Evolutionary conservation across 2,329 filamentous ascomycete species (phyloP), one percentile per base, ranked within the genome.

Genomic region (Aspergillus sp.): DNA sequence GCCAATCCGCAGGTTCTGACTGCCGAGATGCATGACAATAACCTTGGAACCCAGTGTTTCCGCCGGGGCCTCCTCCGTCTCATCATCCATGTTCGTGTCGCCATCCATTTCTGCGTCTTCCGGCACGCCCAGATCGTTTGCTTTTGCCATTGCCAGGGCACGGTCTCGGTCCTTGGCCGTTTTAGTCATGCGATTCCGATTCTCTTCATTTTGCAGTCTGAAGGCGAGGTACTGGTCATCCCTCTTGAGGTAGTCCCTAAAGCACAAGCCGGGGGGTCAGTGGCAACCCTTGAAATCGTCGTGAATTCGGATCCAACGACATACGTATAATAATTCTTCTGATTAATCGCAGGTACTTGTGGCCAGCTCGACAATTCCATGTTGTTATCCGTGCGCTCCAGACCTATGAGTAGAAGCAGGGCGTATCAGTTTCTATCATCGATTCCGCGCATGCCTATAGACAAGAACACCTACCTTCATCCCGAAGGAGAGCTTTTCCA

Each of bases 301-400:
- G 10, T 40, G 26, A 7, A 28, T 4, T n/a, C n/a, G 27, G 35
- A 2, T 39, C 2, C 7, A 42, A 33, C 12, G 26, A 26, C 5
- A 33, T 77, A 93, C 88, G 90, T 95, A 68, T 96, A 96, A 70
- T 98, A 98, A 69, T 98, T 98, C 74, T 98, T 98, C 69, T 98
- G 93, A 66, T 98, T 98, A 70, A 98, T 98, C 60, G 93, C 88
- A 39, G 81, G 78, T 48, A 95, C 83, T 62, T 93, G 85, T 7
- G 93, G 91, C 91, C 93, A 98, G 66, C 79, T 94, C 42, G 89
- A 87, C 63, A 93, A 81, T 64, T 90, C 93, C 85, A 98, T 91
- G 71, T 91, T 90, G 80, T 98, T 98, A 75, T 98, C 93, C 50
- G 93, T 97, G 64, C 91, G 81, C 73, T 94, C 88, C 54, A 98